Base-by-base conservation (phyloP, 1,284 basidiomycete genomes). In the Cutaneotrichosporon sp. region DNA sequence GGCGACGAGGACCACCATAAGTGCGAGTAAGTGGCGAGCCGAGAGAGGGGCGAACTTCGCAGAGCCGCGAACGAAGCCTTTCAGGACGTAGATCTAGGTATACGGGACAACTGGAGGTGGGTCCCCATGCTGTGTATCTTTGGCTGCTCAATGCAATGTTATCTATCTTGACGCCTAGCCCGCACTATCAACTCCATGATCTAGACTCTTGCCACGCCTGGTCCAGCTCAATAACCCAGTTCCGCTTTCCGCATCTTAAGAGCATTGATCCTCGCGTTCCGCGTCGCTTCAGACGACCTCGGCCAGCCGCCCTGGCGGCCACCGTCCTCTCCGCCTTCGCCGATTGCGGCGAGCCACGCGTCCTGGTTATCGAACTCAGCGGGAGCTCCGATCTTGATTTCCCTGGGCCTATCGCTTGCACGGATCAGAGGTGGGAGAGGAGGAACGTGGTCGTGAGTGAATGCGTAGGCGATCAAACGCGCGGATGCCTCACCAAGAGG, bases 401-500 rank as follows among this genome's bases (percentile, higher is more conserved):
- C 56, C 16, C 41, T 24, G n/a, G 58, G 52, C 11, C 39, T 20
- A 51, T 54, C 48, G 6, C 51, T 43, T 5, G 20, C 10, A 27
- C 59, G 51, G n/a, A 50, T 25, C 16, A 62, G 54, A 11, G 58
- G 55, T 3, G 59, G 59, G 16, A 62, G 56, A 2, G 61, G 51
- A 12, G 61, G 61, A 0, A 62, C 38, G 14, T 19, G 19, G 19
- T 34, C 39, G 45, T 46, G 41, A 12, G 44, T 44, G 35, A 56
- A 62, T 20, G 55, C 46, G 35, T 51, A 47, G 1, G 61, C 58
- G 33, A 62, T 66, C 29, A 76, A 65, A 33, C 74, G 71, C 1
- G 71, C 64, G 60, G 76, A 72, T 1, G 69, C 63, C 57, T 78
- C 75, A n/a, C 72, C 70, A 6, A 78, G 63, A 0, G 75, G 75